phyloP scores from a whole-genome alignment of 495 filamentous ascomycete species.

The Penicillium lagena region DNA sequence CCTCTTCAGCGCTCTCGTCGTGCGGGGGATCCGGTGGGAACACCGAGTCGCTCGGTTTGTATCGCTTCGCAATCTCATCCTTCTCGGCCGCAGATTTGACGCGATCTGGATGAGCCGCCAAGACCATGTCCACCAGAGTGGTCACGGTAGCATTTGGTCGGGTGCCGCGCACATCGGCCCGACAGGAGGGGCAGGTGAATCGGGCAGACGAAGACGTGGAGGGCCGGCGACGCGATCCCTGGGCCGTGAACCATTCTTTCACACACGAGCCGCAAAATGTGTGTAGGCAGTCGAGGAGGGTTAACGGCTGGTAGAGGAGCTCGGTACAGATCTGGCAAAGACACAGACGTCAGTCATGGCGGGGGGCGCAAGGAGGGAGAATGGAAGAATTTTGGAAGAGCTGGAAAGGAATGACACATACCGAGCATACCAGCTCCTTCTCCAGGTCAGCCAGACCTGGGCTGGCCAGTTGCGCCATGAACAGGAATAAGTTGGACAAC shows the following conservation, averaged over 20 bases:
- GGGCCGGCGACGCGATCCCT: slow-evolving; percentile 43
- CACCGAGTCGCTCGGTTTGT: slow-evolving; percentile 73
- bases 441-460: slow-evolving; percentile 57
- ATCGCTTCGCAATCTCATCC: slow-evolving; percentile 59
- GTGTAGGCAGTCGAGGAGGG: slow-evolving; percentile 94
- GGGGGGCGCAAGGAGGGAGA: slow-evolving; percentile 9
- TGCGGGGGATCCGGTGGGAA: slow-evolving; percentile 15
- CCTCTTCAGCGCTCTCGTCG: slow-evolving; percentile 15
- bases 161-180: slow-evolving; percentile 75
- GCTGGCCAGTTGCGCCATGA: slow-evolving; percentile 14
- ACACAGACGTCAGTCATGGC: slow-evolving; percentile 5
- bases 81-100: slow-evolving; percentile 62
- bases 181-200: slow-evolving; percentile 89
- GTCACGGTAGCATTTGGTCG: slow-evolving; percentile 78
- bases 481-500: slow-evolving; percentile 1
- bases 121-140: slow-evolving; percentile 70
- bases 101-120: slow-evolving; percentile 68
- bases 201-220: slow-evolving; percentile 36
- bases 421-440: slow-evolving; percentile 87
- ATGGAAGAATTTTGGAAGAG: slow-evolving; percentile 9
- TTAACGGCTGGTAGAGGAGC: slow-evolving; percentile 89
- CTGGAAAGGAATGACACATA: slow-evolving; percentile 38
- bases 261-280: slow-evolving; percentile 93
- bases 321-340: slow-evolving; percentile 83
- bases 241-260: slow-evolving; percentile 82